Base-by-base conservation (phyloP, 169 alveolate species). In the Plasmodium chabaudi region DNA sequence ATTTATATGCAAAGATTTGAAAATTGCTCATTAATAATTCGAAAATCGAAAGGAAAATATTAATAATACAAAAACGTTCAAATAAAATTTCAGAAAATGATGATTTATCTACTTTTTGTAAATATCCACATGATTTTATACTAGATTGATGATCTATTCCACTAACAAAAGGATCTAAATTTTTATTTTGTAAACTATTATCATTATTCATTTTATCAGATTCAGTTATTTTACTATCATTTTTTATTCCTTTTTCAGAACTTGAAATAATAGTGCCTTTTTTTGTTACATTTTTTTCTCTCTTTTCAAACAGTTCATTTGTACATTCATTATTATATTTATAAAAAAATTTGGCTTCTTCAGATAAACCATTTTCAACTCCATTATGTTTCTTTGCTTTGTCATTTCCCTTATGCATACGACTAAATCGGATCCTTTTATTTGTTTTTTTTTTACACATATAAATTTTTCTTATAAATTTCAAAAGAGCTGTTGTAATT, bases 1-100 rank as follows among this genome's bases (percentile, higher is more conserved):
- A 53, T 44, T 77, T 77, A 44, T 77, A 77, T 1, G 88, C 88
- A 56, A 77, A 77, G 6, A 77, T 77, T 25, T 77, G 75, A 10
- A 77, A 77, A 46, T 77, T 77, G 1, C 75, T 67, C 9, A 77
- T 47, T n/a, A 77, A 23, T 13, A 77, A 25, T 51, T 77, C 88
- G 25, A 77, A 77, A 15, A 69, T 53, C 1, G 88, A 77, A 3
- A 77, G 47, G 51, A 77, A 77, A 1, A 77, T 77, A 34, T 51
- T 77, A 34, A 64, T 59, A 23, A 77, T 49, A 46, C 88, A 77
- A 44, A 25, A 77, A 34, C 65, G 47, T 56, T 77, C 88, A 56
- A 77, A 77, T 7, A 44, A 34, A 5, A 49, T 2, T 19, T 77
- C 77, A 2, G 67, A 49, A 2, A 75, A 53, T 3, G 60, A 17